These are phyloP conservation scores for Mycena olivaceomarginata DNA, from an alignment of 768 basidiomycete species.

Conservation along the genomic window DNA sequence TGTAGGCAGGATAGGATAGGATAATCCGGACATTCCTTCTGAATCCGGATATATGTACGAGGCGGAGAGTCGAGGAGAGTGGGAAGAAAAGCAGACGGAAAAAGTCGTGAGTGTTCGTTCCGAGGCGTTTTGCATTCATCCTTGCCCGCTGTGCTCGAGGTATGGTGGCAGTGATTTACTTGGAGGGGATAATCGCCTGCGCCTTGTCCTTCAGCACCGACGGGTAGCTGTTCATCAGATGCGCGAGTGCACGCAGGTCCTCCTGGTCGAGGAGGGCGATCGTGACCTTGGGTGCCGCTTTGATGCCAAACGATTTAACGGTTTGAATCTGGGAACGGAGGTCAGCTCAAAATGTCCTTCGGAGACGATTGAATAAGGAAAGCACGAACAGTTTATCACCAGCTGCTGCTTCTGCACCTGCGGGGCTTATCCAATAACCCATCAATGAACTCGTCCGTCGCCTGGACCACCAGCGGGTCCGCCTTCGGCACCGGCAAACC, in stretches of 20 bases:
- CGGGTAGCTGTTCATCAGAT: constrained; percentile 92
- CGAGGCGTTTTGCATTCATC: constrained; percentile 22
- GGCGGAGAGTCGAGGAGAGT: not conserved
- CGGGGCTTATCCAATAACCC: constrained; percentile 72
- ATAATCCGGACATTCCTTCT: constrained; percentile 1
- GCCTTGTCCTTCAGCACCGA: constrained; percentile 89
- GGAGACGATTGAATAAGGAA: constrained; percentile 16
- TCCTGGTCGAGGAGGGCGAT: constrained; percentile 90
- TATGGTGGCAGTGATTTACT: constrained; percentile 36
- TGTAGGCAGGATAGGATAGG: not conserved
- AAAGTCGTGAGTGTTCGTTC: constrained; percentile 29
- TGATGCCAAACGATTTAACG: constrained; percentile 89
- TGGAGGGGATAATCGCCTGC: constrained; percentile 43
- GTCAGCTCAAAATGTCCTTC: not conserved
- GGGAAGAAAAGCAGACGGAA: not conserved
- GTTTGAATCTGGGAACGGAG: constrained; percentile 63
- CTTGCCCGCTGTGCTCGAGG: not conserved
- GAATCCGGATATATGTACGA: not conserved
- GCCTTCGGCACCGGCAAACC: constrained; percentile 80
- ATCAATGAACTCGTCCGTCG: constrained; percentile 86
- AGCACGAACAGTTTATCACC: constrained; percentile 83
- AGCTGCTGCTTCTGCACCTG: constrained; percentile 83
- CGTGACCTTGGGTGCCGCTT: constrained; percentile 91
- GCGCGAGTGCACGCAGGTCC: constrained; percentile 88
- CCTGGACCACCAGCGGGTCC: constrained; percentile 80